phyloP scores from a whole-genome alignment of 805 yeast species.

The Candida maris region DNA sequence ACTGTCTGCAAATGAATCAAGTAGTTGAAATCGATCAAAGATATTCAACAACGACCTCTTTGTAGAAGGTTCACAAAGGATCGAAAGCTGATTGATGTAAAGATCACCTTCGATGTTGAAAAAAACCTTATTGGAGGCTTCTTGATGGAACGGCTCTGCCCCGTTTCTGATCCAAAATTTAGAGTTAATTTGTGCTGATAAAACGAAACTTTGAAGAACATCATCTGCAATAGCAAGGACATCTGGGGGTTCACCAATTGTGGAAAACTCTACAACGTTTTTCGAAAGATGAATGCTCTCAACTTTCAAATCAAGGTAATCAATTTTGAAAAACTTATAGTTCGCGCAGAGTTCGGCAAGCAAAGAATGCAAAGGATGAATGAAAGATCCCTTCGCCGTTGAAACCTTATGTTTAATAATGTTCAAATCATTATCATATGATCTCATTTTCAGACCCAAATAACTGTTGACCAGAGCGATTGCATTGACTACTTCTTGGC shows the following conservation, averaged over 20 bases:
- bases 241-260: slow-evolving; percentile 24
- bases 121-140: slow-evolving; percentile 13
- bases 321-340: slow-evolving; percentile 28
- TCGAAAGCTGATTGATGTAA: slow-evolving; percentile 43
- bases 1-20: slow-evolving; percentile 18
- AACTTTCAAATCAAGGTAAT: slow-evolving; percentile 14
- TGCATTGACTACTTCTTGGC: slow-evolving; percentile 29
- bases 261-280: slow-evolving; percentile 9
- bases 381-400: slow-evolving; percentile 48
- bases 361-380: slow-evolving; percentile 58
- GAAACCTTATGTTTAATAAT: slow-evolving; percentile 38
- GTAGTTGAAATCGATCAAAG: slow-evolving; percentile 55
- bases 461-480: slow-evolving; percentile 34
- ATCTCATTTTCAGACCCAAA: slow-evolving; percentile 27
- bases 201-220: slow-evolving; percentile 56
- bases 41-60: slow-evolving; percentile 35
- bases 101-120: slow-evolving; percentile 38
- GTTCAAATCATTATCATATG: slow-evolving; percentile 25
- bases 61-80: slow-evolving; percentile 36
- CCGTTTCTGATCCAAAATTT: slow-evolving; percentile 81
- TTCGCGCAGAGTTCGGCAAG: slow-evolving; percentile 43
- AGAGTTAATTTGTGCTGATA: slow-evolving; percentile 55
- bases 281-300: slow-evolving; percentile 6
- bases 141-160: slow-evolving; percentile 28
- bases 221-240: slow-evolving; percentile 51